Evolutionary conservation across 1,284 basidiomycete genomes (phyloP).

Genomic region (Marasmius sp.): DNA sequence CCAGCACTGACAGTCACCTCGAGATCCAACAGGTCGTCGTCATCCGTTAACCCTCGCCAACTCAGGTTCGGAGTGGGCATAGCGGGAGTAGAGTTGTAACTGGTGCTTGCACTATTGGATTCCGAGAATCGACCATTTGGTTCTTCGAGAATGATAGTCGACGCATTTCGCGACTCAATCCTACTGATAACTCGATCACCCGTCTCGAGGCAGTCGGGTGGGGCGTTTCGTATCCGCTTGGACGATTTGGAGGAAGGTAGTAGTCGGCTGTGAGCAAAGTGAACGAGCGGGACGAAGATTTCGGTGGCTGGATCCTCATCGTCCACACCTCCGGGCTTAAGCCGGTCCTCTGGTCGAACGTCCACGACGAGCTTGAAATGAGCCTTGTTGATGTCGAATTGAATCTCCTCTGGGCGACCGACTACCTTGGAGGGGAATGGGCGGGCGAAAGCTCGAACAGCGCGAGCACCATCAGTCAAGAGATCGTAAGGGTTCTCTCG

Average conservation of each 20-base stretch:
- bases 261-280: conserved; percentile 63
- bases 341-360: conserved; percentile 56
- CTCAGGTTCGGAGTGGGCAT: conserved; percentile 1
- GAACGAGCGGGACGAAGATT: conserved; percentile 87
- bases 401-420: conserved; percentile 63
- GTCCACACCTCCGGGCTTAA: conserved; percentile 21
- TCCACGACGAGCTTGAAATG: conserved; percentile 66
- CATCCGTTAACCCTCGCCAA: conserved; percentile 8
- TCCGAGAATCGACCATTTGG: background rate
- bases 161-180: conserved; percentile 18
- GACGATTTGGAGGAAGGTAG: conserved; percentile 7
- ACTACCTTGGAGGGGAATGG: conserved; percentile 80
- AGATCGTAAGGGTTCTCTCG: conserved; percentile 58
- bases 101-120: background rate
- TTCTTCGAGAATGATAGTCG: conserved; percentile 21
- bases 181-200: background rate
- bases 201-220: background rate
- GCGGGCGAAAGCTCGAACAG: conserved; percentile 78
- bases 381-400: conserved; percentile 77
- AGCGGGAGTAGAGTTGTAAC: background rate
- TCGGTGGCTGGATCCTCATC: conserved; percentile 65
- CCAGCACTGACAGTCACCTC: conserved; percentile 66
- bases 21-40: conserved; percentile 34
- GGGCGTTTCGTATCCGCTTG: background rate
- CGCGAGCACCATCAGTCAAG: conserved; percentile 80